These are phyloP conservation scores for Syncephalastrum contaminatum DNA, from an alignment of 371 early-diverging fungal species.

Conservation along the genomic window DNA sequence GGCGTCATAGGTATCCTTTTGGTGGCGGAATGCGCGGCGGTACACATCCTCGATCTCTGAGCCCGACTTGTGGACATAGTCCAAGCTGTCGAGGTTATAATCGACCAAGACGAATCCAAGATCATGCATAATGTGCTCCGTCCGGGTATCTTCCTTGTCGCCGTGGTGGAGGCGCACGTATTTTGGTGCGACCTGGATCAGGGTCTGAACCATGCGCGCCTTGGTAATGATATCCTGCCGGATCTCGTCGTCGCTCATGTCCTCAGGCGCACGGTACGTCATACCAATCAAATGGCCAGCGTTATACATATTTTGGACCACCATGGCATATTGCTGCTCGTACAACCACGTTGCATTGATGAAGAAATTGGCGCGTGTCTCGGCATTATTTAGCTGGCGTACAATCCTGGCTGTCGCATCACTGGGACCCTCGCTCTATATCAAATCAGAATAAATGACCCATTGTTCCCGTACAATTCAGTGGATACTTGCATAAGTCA, in stretches of 20 bases:
- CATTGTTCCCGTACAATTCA: neutral
- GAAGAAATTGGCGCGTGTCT: slow-evolving; percentile 39
- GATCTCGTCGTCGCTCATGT: slow-evolving; percentile 29
- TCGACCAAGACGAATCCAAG: slow-evolving; percentile 32
- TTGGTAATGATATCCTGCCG: slow-evolving; percentile 33
- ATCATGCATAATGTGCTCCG: slow-evolving; percentile 22
- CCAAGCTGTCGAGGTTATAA: slow-evolving; percentile 33
- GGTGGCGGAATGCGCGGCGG: slow-evolving; percentile 28
- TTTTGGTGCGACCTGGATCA: slow-evolving; percentile 30
- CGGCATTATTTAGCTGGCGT: slow-evolving; percentile 32
- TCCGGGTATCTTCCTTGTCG: slow-evolving; percentile 22
- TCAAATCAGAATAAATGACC: neutral
- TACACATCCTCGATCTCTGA: slow-evolving; percentile 27
- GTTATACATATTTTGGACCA: slow-evolving; percentile 34
- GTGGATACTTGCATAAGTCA: slow-evolving; percentile 28
- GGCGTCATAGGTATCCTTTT: slow-evolving; percentile 36
- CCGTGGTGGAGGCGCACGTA: slow-evolving; percentile 33
- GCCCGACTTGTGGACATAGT: slow-evolving; percentile 27
- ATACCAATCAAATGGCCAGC: slow-evolving; percentile 43
- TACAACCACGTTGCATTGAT: slow-evolving; percentile 28
- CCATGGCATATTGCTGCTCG: slow-evolving; percentile 30
- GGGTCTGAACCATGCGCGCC: slow-evolving; percentile 19
- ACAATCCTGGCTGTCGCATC: slow-evolving; percentile 41
- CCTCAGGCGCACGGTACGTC: slow-evolving; percentile 40
- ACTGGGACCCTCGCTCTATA: slow-evolving; percentile 37